Evolutionary conservation across 768 basidiomycete genomes (phyloP).

Genomic region (Cyclocybe aegerita): DNA sequence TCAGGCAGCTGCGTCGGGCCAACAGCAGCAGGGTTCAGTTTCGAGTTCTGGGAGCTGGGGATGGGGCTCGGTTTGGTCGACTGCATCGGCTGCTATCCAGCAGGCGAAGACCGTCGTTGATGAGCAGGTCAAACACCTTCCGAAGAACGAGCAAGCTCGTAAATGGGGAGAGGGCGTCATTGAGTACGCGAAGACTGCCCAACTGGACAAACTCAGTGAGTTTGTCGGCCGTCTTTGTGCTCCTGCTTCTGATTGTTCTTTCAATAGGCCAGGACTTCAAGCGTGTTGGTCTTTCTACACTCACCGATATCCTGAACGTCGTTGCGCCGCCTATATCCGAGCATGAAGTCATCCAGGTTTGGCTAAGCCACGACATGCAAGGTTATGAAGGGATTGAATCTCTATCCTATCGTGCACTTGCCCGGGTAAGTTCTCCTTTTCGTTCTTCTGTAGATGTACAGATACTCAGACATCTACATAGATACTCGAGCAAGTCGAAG

Average conservation of each 20-base stretch:
- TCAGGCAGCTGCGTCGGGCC: slow-evolving; percentile 16
- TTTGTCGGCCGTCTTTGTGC: slow-evolving; percentile 13
- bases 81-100: slow-evolving; percentile 82
- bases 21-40: slow-evolving; percentile 12
- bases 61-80: slow-evolving; percentile 89
- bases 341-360: slow-evolving; percentile 96
- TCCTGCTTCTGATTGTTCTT: background rate
- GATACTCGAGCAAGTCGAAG: slow-evolving; percentile 95
- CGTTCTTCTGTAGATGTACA: background rate
- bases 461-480: slow-evolving; percentile 24
- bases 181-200: slow-evolving; percentile 85
- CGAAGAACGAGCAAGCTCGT: slow-evolving; percentile 82
- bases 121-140: slow-evolving; percentile 87
- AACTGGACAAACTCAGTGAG: slow-evolving; percentile 87
- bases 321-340: slow-evolving; percentile 98
- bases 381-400: slow-evolving; percentile 96
- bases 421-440: slow-evolving; percentile 53
- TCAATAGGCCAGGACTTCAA: slow-evolving; percentile 93
- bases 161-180: slow-evolving; percentile 87
- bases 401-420: slow-evolving; percentile 85
- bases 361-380: slow-evolving; percentile 94
- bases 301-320: slow-evolving; percentile 91
- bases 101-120: slow-evolving; percentile 89
- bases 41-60: slow-evolving; percentile 53
- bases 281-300: slow-evolving; percentile 81